Evolutionary conservation across 441 rosid species (phyloP), one percentile per base, ranked within the genome.

Genomic region (Erysimum pusillum): DNA sequence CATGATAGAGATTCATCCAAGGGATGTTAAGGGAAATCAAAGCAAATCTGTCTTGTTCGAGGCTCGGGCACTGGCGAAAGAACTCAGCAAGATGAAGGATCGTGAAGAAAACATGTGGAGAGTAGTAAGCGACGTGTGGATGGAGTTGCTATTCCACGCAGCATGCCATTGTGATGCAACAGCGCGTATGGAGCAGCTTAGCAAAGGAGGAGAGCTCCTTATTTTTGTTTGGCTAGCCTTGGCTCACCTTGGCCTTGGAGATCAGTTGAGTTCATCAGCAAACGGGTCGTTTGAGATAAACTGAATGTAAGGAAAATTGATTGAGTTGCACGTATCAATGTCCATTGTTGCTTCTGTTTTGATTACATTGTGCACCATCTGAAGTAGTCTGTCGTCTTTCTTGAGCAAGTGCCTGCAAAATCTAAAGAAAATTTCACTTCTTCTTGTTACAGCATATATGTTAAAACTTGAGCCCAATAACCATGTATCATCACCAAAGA

Each of bases 181-280:
- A 3, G 44, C 49, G 3, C 67, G 67, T 52, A 51, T 71, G 49
- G 66, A 61, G 39, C 68, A 9, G 15, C 75, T 71, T 4, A 60
- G 67, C 49, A 20, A 42, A 71, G 76, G 76, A n/a, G 68, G 68
- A n/a, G 68, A 71, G 68, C 28, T 68, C 11, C 4, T 71, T 25
- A 15, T 48, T 57, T 71, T 49, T 12, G 68, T 61, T 46, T 71
- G 58, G 76, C 36, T 71, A 20, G 34, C 20, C 36, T 22, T 71
- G 17, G 67, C 60, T 36, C 60, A 71, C 49, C 28, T 71, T 5
- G 60, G 60, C 45, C 58, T 71, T 18, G 66, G 42, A 10, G 32
- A 17, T 42, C 7, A 61, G n/a, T 25, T 54, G 53, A 44, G 22
- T 4, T 28, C 73, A 68, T 15, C 25, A 53, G 13, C 35, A 52